Evolutionary conservation across 2,329 filamentous ascomycete species (phyloP), one percentile per base, ranked within the genome.

Genomic region (Sarocladium brachiariae): DNA sequence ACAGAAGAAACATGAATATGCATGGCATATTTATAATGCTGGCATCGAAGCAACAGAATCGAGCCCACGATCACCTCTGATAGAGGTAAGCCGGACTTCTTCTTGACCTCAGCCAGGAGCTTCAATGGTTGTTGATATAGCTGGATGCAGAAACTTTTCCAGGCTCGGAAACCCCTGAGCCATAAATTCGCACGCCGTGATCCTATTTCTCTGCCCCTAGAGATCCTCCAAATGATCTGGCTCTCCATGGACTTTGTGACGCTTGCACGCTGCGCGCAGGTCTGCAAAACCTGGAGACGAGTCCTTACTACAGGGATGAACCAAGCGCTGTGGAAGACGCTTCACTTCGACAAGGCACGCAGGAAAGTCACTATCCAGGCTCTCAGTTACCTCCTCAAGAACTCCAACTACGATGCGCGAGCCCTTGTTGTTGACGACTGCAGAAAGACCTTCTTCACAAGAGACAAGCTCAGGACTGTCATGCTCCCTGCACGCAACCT

Each of bases 11-110:
- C 50, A 63, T 33, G 62, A 66, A 21, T 64, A 66, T 46, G 70
- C 70, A 1, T 71, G 69, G 65, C 65, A 65, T 27, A 54, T 71
- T 8, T 71, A 69, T 53, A 67, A 54, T 50, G 63, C 68, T 10
- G 70, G 69, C 3, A 63, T 71, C 43, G 62, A 70, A 31, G 63
- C 63, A 19, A 34, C 35, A 13, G 19, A 23, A 1, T 49, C 49
- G n/a, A 68, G 54, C 57, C 67, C n/a, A 60, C 67, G 58, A 68
- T 68, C 18, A 4, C 13, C 18, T 21, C 31, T 50, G 23, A 30
- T 50, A 4, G 24, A 50, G 13, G 33, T 39, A 18, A 16, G 23
- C 19, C 14, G 14, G 14, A 48, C 37, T 21, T 23, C 4, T 27
- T 19, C 21, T 30, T 5, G 11, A 4, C 14, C 34, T 13, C 10